Evolutionary conservation across 148 eudicot species (phyloP).

Genomic region (Chenopodium quinoa): DNA sequence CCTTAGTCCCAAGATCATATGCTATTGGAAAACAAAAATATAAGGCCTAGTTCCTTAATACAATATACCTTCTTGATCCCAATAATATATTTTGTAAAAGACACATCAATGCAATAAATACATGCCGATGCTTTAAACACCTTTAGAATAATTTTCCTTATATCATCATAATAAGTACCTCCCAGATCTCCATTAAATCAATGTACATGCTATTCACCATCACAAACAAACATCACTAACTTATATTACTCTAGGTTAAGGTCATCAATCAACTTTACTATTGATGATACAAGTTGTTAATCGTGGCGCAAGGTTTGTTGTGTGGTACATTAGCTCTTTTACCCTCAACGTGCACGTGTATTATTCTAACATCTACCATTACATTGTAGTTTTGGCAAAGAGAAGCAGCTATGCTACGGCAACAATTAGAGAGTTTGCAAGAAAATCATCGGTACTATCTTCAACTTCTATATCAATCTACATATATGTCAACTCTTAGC

Average conservation of each 20-base stretch:
- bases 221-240: neutral
- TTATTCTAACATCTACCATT: neutral
- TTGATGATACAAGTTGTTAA: neutral
- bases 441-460: constrained; percentile 62
- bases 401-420: constrained; percentile 67
- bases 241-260: neutral
- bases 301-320: neutral
- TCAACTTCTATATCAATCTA: neutral
- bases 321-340: neutral
- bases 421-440: constrained; percentile 68
- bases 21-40: neutral
- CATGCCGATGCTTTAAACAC: no score
- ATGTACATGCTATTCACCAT: neutral
- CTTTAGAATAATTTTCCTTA: neutral
- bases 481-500: neutral
- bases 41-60: neutral
- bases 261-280: neutral
- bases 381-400: constrained; percentile 68
- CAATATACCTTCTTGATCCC: neutral
- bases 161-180: no score
- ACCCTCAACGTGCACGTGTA: neutral
- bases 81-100: no score
- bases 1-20: neutral
- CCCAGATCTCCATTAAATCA: neutral
- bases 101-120: no score